Evolutionary conservation across 1,139 yeast species (phyloP), one percentile per base, ranked within the genome.

Genomic region (Sugiyamaella japonica): DNA sequence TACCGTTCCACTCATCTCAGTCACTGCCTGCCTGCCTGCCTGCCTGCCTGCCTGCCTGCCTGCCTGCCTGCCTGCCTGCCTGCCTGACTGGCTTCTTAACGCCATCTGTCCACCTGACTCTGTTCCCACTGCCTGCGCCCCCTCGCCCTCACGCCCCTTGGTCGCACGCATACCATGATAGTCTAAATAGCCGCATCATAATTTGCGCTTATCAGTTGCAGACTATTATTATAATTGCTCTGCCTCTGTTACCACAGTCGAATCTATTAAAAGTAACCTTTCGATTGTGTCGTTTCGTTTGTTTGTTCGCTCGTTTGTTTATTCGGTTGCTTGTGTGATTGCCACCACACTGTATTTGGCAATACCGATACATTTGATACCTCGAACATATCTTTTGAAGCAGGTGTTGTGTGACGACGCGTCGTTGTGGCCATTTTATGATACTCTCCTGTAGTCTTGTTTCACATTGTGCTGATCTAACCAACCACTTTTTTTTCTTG

Each of bases 391-490:
- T 20, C 25, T 20, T n/a, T 20, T 20, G 25, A 20, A 20, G 25
- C 25, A 20, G 25, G 25, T 20, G 25, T 20, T 34, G 38, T 34
- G n/a, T n/a, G n/a, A n/a, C n/a, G 16, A 13, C 38, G 38, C 16
- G 38, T 34, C 38, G 4, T 13, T 32, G 12, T 32, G 5, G n/a
- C n/a, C n/a, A 32, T 32, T 9, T 9, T 28, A 28, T 28, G 9
- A 28, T 28, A 28, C 31, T 6, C 31, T 29, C 9, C 38, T 34
- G 38, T 34, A 34, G 16, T n/a, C 38, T 15, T 10, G 43, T 20
- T 20, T 39, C 43, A 17, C 29, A 7, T 39, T 23, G 15, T 39
- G 29, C 44, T 25, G 44, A 28, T 40, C 49, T 44, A 39, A 47
- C 44, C 36, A 39, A 28, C 48, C 45, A 31, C 29, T 29, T 29